A percentile compares a stretch with the other conserved stretches of the same genome.
phyloP scores from a whole-genome alignment of 768 basidiomycete species.

The Coprinopsis sp. region DNA sequence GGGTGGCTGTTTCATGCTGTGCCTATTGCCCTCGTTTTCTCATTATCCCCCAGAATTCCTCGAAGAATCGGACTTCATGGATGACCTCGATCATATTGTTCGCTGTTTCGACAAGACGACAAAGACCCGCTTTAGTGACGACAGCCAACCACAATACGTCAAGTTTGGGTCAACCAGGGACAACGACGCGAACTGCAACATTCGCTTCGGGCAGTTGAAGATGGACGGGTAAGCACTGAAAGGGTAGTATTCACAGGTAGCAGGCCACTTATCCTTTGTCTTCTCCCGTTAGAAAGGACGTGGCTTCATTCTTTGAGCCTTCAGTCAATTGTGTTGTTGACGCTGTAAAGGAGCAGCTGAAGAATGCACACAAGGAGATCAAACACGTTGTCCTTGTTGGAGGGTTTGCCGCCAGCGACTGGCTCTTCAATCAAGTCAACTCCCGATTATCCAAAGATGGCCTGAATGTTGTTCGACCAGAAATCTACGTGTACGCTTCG shows the following conservation, averaged over 20 bases:
- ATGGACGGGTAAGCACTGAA: constrained; percentile 23
- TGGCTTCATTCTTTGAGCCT: constrained; percentile 10
- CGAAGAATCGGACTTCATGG: constrained; percentile 32
- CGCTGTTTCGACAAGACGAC: constrained; percentile 42
- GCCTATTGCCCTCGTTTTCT: background rate
- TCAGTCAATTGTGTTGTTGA: constrained; percentile 11
- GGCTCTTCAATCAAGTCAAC: constrained; percentile 42
- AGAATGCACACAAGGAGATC: constrained; percentile 2
- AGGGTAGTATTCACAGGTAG: background rate
- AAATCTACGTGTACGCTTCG: constrained; percentile 30
- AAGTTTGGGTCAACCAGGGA: constrained; percentile 41
- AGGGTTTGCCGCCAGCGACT: constrained; percentile 55
- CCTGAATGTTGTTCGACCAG: constrained; percentile 44
- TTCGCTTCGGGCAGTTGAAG: constrained; percentile 40
- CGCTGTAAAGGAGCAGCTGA: constrained; percentile 3
- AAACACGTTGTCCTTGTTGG: constrained; percentile 48
- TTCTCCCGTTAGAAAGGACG: background rate
- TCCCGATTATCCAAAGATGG: constrained; percentile 30
- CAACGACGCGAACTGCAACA: constrained; percentile 32
- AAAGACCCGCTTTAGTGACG: constrained; percentile 36
- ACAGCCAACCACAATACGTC: constrained; percentile 36
- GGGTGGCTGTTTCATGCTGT: no score
- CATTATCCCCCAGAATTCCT: constrained; percentile 30
- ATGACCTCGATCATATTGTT: constrained; percentile 38
- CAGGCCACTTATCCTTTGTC: constrained; percentile 1